These are phyloP conservation scores for Aspergillus quadrilineatus DNA, from an alignment of 2,329 filamentous ascomycete genomes.

Conservation along the genomic window DNA sequence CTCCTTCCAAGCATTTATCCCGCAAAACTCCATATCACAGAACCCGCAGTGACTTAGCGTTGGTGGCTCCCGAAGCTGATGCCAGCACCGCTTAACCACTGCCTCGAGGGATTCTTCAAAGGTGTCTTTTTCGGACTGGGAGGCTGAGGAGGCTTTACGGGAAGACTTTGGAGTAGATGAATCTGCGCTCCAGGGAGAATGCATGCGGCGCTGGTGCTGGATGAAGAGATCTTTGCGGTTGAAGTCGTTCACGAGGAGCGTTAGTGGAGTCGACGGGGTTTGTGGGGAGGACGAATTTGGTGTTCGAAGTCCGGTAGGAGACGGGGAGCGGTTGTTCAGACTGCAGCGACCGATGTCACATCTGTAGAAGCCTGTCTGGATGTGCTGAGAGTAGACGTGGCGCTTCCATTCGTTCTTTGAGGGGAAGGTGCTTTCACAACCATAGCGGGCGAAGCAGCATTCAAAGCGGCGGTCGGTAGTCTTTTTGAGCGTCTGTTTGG, in stretches of 20 bases:
- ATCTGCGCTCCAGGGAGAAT: conserved; percentile 57
- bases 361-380: conserved; percentile 71
- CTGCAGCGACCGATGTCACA: conserved; percentile 66
- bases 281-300: not conserved
- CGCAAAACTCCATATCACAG: conserved; percentile 63
- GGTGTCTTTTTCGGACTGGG: conserved; percentile 32
- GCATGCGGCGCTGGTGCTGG: conserved; percentile 85
- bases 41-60: conserved; percentile 58
- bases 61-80: conserved; percentile 63
- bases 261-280: conserved; percentile 1
- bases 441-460: conserved; percentile 77
- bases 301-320: not conserved
- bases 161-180: not conserved
- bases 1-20: conserved; percentile 69
- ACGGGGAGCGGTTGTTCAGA: conserved; percentile 9
- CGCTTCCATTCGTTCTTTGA: conserved; percentile 96
- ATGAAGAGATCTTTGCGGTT: conserved; percentile 91
- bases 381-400: conserved; percentile 77
- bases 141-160: conserved; percentile 35
- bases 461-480: conserved; percentile 50
- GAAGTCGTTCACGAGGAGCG: conserved; percentile 62
- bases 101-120: conserved; percentile 56
- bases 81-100: conserved; percentile 60
- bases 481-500: conserved; percentile 12
- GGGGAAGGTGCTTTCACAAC: conserved; percentile 69